A percentile compares a stretch with the other conserved stretches of the same genome.
Conservation (phyloP, 2,329 filamentous ascomycete genomes). For the Claviceps paspali region DNA sequence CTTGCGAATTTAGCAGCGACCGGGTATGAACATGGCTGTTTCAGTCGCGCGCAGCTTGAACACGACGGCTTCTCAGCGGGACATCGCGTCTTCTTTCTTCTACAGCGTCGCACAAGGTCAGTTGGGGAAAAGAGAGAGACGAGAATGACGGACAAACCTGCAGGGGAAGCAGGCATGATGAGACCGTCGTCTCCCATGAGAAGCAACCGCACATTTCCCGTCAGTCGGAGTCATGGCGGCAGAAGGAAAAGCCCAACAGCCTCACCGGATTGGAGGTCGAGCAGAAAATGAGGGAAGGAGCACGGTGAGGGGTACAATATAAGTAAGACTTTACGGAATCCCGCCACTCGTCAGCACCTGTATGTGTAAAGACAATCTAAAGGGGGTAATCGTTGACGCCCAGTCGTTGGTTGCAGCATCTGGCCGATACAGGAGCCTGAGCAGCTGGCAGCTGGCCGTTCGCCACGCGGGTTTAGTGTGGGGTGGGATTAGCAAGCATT, state of each 20-base stretch:
- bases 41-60: conserved; percentile 33
- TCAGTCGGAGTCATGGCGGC: conserved; percentile 18
- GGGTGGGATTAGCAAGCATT: too few relatives aligned
- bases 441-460: too few relatives aligned
- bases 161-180: conserved; percentile 31
- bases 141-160: too few relatives aligned
- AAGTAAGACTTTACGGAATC: too few relatives aligned
- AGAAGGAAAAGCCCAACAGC: not conserved
- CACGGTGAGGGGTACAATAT: too few relatives aligned
- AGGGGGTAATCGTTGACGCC: too few relatives aligned
- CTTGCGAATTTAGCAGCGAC: conserved; percentile 20
- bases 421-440: conserved; percentile 6
- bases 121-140: not conserved
- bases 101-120: conserved; percentile 3
- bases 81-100: conserved; percentile 35
- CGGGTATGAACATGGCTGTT: conserved; percentile 31
- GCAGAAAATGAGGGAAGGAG: too few relatives aligned
- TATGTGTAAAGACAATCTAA: too few relatives aligned
- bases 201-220: conserved; percentile 10
- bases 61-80: conserved; percentile 35
- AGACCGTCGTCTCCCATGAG: conserved; percentile 22
- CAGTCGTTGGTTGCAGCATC: not conserved
- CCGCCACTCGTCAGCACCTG: too few relatives aligned
- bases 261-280: too few relatives aligned
- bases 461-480: too few relatives aligned